phyloP scores from a whole-genome alignment of 2,329 filamentous ascomycete species.

The Huntiella savannae region DNA sequence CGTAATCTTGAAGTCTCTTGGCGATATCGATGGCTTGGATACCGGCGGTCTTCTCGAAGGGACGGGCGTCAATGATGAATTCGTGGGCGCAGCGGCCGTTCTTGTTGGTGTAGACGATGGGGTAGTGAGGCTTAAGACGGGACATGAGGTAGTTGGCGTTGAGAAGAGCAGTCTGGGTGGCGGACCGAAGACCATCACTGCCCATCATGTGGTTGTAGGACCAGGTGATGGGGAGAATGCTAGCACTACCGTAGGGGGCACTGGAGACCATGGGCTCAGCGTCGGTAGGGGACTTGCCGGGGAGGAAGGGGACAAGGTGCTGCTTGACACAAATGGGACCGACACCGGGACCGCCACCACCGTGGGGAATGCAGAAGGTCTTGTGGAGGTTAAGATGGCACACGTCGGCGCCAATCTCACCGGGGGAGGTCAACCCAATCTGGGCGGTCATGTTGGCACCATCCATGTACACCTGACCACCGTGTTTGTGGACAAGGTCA shows the following conservation, averaged over 20 bases:
- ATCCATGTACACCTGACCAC: slow-evolving; percentile 96
- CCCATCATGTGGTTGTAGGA: slow-evolving; percentile 93
- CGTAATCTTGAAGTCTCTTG: slow-evolving; percentile 91
- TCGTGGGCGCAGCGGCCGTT: slow-evolving; percentile 85
- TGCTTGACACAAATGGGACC: slow-evolving; percentile 83
- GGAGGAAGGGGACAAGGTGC: slow-evolving; percentile 59
- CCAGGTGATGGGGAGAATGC: slow-evolving; percentile 87
- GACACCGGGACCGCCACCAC: slow-evolving; percentile 81
- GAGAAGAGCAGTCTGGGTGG: slow-evolving; percentile 79
- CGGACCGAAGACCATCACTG: slow-evolving; percentile 60
- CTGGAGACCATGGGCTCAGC: slow-evolving; percentile 49
- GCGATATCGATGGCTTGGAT: slow-evolving; percentile 89
- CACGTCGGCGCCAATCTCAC: slow-evolving; percentile 87
- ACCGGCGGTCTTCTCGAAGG: slow-evolving; percentile 65
- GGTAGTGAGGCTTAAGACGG: slow-evolving; percentile 68
- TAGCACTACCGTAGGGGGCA: slow-evolving; percentile 71
- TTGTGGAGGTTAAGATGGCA: slow-evolving; percentile 97
- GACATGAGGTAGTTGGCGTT: slow-evolving; percentile 95
- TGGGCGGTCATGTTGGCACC: slow-evolving; percentile 98
- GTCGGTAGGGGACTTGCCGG: slow-evolving; percentile 26
- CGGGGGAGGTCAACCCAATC: slow-evolving; percentile 84
- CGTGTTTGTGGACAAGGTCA: slow-evolving; percentile 66
- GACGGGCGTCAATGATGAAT: slow-evolving; percentile 80
- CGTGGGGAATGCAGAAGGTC: slow-evolving; percentile 96
- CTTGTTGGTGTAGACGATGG: slow-evolving; percentile 82